phyloP scores from a whole-genome alignment of 257 asterid species.

The Solanum pinnatisectum region DNA sequence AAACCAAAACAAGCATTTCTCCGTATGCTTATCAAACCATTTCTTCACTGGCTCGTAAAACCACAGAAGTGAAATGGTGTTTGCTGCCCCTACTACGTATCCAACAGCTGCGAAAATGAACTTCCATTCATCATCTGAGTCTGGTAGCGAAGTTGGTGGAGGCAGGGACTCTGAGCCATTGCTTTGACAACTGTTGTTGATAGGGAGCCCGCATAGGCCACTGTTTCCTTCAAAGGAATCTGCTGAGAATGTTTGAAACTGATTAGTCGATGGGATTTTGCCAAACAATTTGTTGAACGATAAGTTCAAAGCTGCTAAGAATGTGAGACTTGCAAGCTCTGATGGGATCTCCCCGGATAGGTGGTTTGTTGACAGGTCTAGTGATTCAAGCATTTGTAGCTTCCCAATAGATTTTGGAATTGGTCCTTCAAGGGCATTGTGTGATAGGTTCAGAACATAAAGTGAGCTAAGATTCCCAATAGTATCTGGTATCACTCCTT shows the following conservation, averaged over 20 bases:
- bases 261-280: conserved; percentile 31
- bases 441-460: conserved; percentile 32
- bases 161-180: background rate
- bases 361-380: conserved; percentile 32
- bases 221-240: conserved; percentile 33
- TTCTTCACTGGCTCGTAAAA: conserved; percentile 41
- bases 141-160: background rate
- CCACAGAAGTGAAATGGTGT: conserved; percentile 37
- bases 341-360: conserved; percentile 37
- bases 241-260: conserved; percentile 28
- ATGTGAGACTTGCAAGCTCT: conserved; percentile 29
- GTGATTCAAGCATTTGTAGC: conserved; percentile 15
- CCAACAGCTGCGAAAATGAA: conserved; percentile 47
- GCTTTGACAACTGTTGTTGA: conserved; percentile 12
- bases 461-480: conserved; percentile 23
- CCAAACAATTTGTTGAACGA: conserved; percentile 36
- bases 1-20: conserved; percentile 3
- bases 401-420: conserved; percentile 24
- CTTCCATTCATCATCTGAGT: background rate
- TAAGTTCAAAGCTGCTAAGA: conserved; percentile 37
- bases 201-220: conserved; percentile 42
- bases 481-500: conserved; percentile 20
- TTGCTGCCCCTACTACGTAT: conserved; percentile 43
- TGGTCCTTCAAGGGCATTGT: conserved; percentile 20
- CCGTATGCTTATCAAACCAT: conserved; percentile 10